Conservation (phyloP, 1,284 basidiomycete genomes). For the Cryptococcus depauperatus region DNA sequence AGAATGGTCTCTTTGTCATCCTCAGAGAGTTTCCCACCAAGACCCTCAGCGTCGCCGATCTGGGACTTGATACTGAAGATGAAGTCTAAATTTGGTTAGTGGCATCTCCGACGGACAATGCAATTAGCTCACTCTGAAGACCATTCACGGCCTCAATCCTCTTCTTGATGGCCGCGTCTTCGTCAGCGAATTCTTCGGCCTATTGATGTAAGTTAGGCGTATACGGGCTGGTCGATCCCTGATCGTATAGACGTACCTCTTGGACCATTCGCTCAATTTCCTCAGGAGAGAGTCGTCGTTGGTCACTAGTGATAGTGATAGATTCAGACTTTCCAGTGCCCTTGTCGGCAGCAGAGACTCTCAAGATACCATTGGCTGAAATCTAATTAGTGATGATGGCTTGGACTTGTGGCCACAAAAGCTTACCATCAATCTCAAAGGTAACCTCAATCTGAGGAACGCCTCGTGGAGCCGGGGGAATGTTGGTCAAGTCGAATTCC, state of each 20-base stretch:
- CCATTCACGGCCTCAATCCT: constrained; percentile 77
- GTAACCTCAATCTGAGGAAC: constrained; percentile 91
- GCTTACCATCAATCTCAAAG: constrained; percentile 73
- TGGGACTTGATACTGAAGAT: constrained; percentile 76
- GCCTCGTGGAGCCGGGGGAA: constrained; percentile 90
- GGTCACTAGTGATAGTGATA: constrained; percentile 71
- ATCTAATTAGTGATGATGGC: no score
- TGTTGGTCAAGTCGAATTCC: constrained; percentile 87
- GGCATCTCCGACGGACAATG: not conserved
- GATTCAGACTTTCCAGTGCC: constrained; percentile 84
- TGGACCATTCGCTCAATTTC: constrained; percentile 87
- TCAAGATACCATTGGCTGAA: constrained; percentile 77
- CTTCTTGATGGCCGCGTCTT: constrained; percentile 79
- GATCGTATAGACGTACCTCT: constrained; percentile 52
- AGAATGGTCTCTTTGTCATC: constrained; percentile 86
- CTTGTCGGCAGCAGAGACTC: constrained; percentile 80
- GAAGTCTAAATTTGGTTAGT: constrained; percentile 27
- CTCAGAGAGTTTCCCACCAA: constrained; percentile 77
- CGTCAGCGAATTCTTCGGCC: constrained; percentile 77
- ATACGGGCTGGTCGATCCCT: no score
- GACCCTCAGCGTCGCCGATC: constrained; percentile 74
- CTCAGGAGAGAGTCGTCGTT: constrained; percentile 66
- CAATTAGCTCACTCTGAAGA: constrained; percentile 45
- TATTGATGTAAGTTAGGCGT: no score
- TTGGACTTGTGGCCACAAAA: no score